Evolutionary conservation across 164 flowering plant genomes (phyloP).

Genomic region (Akebia trifoliata): DNA sequence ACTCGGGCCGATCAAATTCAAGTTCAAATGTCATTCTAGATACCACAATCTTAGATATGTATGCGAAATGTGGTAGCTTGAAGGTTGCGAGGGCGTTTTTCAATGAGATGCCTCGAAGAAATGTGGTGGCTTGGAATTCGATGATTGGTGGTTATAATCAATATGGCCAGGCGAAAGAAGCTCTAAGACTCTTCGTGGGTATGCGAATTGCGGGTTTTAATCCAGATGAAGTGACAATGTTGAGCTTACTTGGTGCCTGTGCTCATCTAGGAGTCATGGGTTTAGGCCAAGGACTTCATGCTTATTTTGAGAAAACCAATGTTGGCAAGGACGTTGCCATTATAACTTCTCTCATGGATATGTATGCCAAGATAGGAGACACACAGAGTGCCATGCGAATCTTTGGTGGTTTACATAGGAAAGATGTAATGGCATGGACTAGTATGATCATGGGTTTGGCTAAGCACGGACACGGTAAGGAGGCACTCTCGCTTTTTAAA

Average conservation of each 20-base stretch:
- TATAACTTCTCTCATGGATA: conserved; percentile 24
- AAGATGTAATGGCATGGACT: conserved; percentile 29
- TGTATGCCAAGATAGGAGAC: conserved; percentile 32
- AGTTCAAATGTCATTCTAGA: conserved; percentile 17
- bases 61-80: conserved; percentile 27
- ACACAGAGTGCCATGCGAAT: conserved; percentile 17
- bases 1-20: neutral
- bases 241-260: conserved; percentile 23
- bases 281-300: conserved; percentile 27
- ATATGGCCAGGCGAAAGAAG: conserved; percentile 16
- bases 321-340: conserved; percentile 8
- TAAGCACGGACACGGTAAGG: conserved; percentile 25
- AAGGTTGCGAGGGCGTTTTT: conserved; percentile 18
- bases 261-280: conserved; percentile 18
- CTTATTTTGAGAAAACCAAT: conserved; percentile 17
- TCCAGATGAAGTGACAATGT: conserved; percentile 24
- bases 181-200: conserved; percentile 17
- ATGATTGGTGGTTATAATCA: conserved; percentile 28
- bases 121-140: conserved; percentile 28
- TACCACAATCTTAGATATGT: conserved; percentile 29
- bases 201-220: conserved; percentile 15
- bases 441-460: conserved; percentile 32
- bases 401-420: conserved; percentile 15
- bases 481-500: conserved; percentile 19
- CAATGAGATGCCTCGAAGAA: conserved; percentile 20